Conservation (phyloP, 148 eudicot species). For the Drosera capensis region DNA sequence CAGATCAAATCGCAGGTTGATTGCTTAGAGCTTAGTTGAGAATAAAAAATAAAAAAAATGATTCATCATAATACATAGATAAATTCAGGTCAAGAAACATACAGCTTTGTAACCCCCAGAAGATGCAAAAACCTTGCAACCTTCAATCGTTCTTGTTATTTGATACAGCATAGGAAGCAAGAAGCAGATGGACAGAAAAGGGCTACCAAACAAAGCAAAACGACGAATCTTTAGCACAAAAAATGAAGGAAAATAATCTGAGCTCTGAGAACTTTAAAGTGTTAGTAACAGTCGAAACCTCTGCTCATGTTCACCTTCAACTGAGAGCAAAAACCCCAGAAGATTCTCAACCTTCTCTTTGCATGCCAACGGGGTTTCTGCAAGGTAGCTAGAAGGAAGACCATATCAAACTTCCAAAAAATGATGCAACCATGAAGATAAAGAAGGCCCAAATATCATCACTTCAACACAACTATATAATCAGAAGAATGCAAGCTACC, state of each 20-base stretch:
- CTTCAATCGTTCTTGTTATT: slow-evolving; percentile 56
- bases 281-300: slow-evolving; percentile 22
- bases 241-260: neutral
- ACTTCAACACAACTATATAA: neutral
- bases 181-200: slow-evolving; percentile 58
- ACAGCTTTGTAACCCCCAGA: slow-evolving; percentile 70
- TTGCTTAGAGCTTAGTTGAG: too few species aligned
- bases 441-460: neutral
- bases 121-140: slow-evolving; percentile 41
- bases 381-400: slow-evolving; percentile 53
- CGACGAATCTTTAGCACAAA: slow-evolving; percentile 8
- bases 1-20: too few species aligned
- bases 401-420: neutral
- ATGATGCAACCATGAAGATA: neutral
- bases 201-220: slow-evolving; percentile 45
- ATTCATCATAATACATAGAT: too few species aligned
- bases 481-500: neutral
- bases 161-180: slow-evolving; percentile 88
- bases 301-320: slow-evolving; percentile 71
- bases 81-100: too few species aligned
- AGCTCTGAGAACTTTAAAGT: neutral
- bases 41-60: too few species aligned
- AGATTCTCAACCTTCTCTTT: slow-evolving; percentile 52
- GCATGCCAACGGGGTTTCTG: slow-evolving; percentile 74
- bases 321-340: slow-evolving; percentile 57